Base-by-base conservation (phyloP, 2,329 filamentous ascomycete genomes). In the Phialophora macrospora region DNA sequence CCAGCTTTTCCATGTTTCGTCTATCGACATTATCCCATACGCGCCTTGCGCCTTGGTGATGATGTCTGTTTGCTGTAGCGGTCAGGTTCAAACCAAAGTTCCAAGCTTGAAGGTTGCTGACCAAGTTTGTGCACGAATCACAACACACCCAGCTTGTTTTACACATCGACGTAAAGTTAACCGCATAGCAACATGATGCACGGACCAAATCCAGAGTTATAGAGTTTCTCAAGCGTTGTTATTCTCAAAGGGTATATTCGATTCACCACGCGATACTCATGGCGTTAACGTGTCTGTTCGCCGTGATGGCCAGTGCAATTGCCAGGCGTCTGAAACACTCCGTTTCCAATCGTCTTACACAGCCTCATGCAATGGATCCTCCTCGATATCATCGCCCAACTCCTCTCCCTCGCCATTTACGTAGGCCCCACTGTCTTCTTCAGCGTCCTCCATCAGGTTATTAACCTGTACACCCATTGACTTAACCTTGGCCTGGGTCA, bases 401-500 rank as follows among this genome's bases (percentile, higher is more conserved):
- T 74, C 77, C 34, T 73, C 74, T 41, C 69, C 75, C 48, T 74
- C 71, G 67, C 77, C 77, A 46, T 71, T 74, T 56, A 75, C 77
- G 67, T 76, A 75, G 48, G 76, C 76, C 64, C 76, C 76, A 46
- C 74, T 73, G 28, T 74, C 74, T 12, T 76, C 72, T 54, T 71
- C 75, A 62, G 74, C 73, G 3, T 72, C 69, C 6, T 74, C 72
- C 22, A 72, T 72, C 7, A 72, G 73, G 28, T 74, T 71, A 11
- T 79, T 76, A 28, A 75, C 73, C 14, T 78, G 79, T 55, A 76
- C 79, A 69, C 83, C 87, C 73, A 88, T 73, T 52, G 82, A 82
- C 73, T 87, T 84, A 1, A 89, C 77, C 77, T 88, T 90, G 7
- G 87, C 87, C 74, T 90, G 86, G 3, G 93, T 96, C 92, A 99